These are phyloP conservation scores for sunflower (Helianthus annuus) DNA, from an alignment of 129 eudicot species.

Conservation along the genomic window HanXRQr2.0-SUNRISE NC_035446.2:166269767-166270266, in stretches of 20 bases:
- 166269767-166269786: constrained; percentile 59
- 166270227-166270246: too few species aligned
- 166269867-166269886: not conserved
- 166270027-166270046: not conserved
- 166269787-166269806: constrained; percentile 53
- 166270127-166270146: not conserved
- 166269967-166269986: constrained; percentile 9
- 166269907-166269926: not conserved
- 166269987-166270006: not conserved
- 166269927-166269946: not conserved
- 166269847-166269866: constrained; percentile 5
- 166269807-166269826: constrained; percentile 14
- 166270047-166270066: too few species aligned
- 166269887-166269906: constrained; percentile 7
- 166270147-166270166: not conserved
- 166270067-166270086: constrained; percentile 18
- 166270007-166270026: not conserved
- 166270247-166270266: too few species aligned
- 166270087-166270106: constrained; percentile 8
- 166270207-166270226: too few species aligned
- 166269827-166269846: not conserved
- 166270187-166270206: too few species aligned
- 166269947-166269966: constrained; percentile 4
- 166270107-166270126: constrained; percentile 1
- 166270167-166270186: too few species aligned